Percentiles rank a stretch among this genome's conserved stretches.
Conservation (phyloP, 108 stramenopile genomes). For the Licmophora abbreviata region DNA sequence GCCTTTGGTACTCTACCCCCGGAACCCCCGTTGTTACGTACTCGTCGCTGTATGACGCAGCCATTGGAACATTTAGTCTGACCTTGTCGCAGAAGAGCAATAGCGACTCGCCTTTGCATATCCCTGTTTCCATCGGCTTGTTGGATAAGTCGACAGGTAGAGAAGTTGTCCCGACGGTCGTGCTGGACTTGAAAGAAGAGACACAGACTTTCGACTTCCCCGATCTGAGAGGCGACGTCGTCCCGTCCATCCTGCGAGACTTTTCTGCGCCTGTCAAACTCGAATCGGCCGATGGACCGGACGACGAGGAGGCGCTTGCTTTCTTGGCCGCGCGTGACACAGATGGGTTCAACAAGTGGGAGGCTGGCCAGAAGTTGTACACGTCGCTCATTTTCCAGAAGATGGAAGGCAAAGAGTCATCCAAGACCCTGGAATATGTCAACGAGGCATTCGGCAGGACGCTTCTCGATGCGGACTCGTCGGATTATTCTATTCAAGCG, state of each 20-base stretch:
- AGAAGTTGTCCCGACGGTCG: slow-evolving; percentile 67
- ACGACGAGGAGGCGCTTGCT: slow-evolving; percentile 55
- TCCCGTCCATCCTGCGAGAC: slow-evolving; percentile 85
- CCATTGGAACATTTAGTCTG: slow-evolving; percentile 58
- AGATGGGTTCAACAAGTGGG: slow-evolving; percentile 92
- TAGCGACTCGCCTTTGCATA: slow-evolving; percentile 72
- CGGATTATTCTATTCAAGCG: slow-evolving; percentile 74
- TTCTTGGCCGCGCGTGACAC: slow-evolving; percentile 84
- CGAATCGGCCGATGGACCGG: slow-evolving; percentile 27
- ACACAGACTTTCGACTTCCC: slow-evolving; percentile 82
- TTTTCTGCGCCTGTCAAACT: slow-evolving; percentile 95
- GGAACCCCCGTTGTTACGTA: slow-evolving; percentile 91
- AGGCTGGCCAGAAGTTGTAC: slow-evolving; percentile 70
- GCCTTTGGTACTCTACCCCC: slow-evolving; percentile 87
- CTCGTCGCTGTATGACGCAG: slow-evolving; percentile 41
- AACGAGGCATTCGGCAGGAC: slow-evolving; percentile 53
- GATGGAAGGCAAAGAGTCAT: slow-evolving; percentile 18
- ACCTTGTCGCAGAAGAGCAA: slow-evolving; percentile 44
- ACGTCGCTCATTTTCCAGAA: slow-evolving; percentile 53
- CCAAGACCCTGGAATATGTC: slow-evolving; percentile 32
- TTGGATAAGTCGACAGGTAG: slow-evolving; percentile 75
- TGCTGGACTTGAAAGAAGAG: slow-evolving; percentile 78
- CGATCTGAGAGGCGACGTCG: slow-evolving; percentile 54
- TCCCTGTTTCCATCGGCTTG: slow-evolving; percentile 90
- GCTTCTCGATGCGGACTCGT: slow-evolving; percentile 25